Evolutionary conservation across 2,329 filamentous ascomycete genomes (phyloP), one percentile per base, ranked within the genome.

Genomic region (Ophioceras dolichostomum): DNA sequence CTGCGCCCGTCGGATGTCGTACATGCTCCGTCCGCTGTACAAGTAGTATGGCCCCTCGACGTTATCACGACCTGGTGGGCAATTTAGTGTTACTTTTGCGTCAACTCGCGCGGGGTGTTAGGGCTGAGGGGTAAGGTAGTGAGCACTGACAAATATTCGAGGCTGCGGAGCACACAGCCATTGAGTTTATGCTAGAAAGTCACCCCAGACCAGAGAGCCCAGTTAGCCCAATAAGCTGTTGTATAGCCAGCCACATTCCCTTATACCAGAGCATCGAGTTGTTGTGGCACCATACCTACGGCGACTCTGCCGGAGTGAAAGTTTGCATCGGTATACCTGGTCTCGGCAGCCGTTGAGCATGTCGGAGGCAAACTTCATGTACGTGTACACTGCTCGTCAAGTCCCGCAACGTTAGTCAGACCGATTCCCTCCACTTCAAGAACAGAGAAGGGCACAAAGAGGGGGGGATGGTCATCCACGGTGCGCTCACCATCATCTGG

Each of bases 1-100:
- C 24, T 53, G 39, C 13, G 67, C 62, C 41, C 62, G 34, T 58
- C 73, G 65, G 12, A 76, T 72, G 37, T 73, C 70, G 46, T 74
- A 75, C 20, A 62, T 57, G 22, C 69, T 70, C 17, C 65, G 62
- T 9, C 60, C 62, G 48, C 13, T 52, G 3, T 48, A 39, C 9
- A 55, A 55, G 49, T 72, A 78, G 34, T 52, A 43, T 56, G 50
- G 59, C 0, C 57, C 54, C 48, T 74, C 64, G 12, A 76, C 70
- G 34, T 68, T 72, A 45, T 72, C 68, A 34, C 68, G 58, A 47
- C 71, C 44, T 46, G 9, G 21, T 21, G 12, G 22, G 22, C 8
- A 12, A 12, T 17, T n/a, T 31, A 21, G 2, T 16, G 21, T 38
- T 29, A 38, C n/a, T n/a, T n/a, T n/a, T n/a, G n/a, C n/a, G n/a